Conservation (phyloP, 78 protist genomes). For the Tieghemostelium lacteum region DNA sequence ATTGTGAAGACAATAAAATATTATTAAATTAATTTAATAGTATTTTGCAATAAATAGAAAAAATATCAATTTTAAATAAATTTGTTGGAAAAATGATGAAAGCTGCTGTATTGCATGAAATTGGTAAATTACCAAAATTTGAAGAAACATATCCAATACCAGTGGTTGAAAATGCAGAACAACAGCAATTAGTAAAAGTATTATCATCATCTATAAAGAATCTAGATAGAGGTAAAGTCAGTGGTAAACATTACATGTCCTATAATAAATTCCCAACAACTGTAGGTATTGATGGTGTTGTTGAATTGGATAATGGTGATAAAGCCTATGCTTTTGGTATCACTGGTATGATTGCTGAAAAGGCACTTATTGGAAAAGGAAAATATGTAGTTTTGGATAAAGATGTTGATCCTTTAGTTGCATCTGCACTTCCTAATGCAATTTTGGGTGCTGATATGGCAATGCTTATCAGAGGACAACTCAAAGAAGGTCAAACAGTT, state of each 20-base stretch:
- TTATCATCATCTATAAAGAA: conserved; percentile 42
- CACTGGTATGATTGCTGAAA: conserved; percentile 63
- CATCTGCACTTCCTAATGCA: conserved; percentile 61
- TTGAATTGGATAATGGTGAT: conserved; percentile 25
- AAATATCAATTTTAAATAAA: too few species aligned
- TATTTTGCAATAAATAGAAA: too few species aligned
- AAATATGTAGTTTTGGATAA: conserved; percentile 5
- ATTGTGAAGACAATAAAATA: too few species aligned
- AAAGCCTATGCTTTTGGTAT: conserved; percentile 24
- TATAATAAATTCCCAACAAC: conserved; percentile 39
- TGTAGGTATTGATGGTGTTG: conserved; percentile 62
- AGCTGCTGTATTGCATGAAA: conserved; percentile 20
- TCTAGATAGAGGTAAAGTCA: conserved; percentile 33
- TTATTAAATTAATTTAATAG: too few species aligned
- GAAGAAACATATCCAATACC: not conserved
- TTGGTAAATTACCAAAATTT: not conserved
- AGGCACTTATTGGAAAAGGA: conserved; percentile 23
- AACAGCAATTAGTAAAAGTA: conserved; percentile 4
- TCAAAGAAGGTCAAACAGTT: conserved; percentile 20
- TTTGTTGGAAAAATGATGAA: not conserved
- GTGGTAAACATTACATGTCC: conserved; percentile 39
- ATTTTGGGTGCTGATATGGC: conserved; percentile 52
- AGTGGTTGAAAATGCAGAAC: not conserved
- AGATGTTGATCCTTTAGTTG: conserved; percentile 20
- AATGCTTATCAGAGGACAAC: conserved; percentile 7